Percentiles rank a stretch among this genome's conserved stretches.
Evolutionary conservation across 345 rosid species (phyloP).

Genomic region (Carallia pectinifolia): DNA sequence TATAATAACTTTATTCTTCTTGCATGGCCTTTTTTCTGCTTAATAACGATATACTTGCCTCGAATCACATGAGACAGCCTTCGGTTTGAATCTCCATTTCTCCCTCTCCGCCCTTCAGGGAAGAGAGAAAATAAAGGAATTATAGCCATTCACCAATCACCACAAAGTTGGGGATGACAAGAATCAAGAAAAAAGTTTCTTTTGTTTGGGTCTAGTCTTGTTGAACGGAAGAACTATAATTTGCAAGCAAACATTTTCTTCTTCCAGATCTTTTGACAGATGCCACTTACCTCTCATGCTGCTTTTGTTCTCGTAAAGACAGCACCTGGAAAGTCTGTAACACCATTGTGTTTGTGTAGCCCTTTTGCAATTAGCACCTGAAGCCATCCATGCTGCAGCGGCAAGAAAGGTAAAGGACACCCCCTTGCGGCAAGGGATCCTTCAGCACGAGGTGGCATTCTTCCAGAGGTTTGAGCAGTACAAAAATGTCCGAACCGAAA

Average conservation of each 20-base stretch:
- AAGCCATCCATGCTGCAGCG: not conserved
- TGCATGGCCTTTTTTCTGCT: no score
- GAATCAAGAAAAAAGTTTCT: no score
- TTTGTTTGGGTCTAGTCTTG: not conserved
- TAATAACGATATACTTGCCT: no score
- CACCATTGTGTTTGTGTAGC: not conserved
- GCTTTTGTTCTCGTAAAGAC: not conserved
- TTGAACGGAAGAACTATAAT: constrained; percentile 3
- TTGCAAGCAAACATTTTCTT: not conserved
- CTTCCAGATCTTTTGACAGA: not conserved
- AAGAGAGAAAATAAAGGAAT: not conserved
- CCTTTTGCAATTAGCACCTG: not conserved
- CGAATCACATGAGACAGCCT: no score
- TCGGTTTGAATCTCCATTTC: no score
- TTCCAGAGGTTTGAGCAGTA: not conserved
- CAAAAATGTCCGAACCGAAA: not conserved
- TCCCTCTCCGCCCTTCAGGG: not conserved
- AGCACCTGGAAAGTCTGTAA: not conserved
- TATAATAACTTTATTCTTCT: no score
- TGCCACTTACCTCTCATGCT: not conserved
- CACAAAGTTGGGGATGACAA: no score
- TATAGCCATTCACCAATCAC: no score
- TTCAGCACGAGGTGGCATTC: not conserved
- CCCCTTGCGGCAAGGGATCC: not conserved
- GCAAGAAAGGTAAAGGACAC: not conserved